Conservation (phyloP, 306 rosid genomes). For the Dalbergia oliveri region DNA sequence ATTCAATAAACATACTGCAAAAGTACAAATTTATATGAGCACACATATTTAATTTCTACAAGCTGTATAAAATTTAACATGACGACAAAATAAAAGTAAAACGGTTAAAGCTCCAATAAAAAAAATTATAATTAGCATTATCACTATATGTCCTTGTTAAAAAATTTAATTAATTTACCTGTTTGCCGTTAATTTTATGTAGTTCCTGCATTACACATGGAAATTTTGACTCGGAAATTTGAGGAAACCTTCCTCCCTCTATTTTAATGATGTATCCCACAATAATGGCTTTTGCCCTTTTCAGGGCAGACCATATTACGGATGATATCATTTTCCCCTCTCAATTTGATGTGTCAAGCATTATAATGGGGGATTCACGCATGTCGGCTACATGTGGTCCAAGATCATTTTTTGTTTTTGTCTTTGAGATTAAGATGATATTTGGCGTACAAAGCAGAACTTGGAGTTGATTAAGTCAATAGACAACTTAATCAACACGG, state of each 20-base stretch:
- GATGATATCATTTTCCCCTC: background rate
- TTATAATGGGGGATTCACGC: slow-evolving; percentile 48
- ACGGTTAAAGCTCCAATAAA: background rate
- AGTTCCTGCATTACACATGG: background rate
- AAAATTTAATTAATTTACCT: background rate
- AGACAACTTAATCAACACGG: slow-evolving; percentile 40
- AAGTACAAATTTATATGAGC: background rate
- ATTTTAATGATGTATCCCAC: background rate
- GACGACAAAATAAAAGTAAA: background rate
- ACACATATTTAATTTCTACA: background rate
- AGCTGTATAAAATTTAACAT: background rate
- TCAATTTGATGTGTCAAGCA: slow-evolving; percentile 45
- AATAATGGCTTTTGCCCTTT: slow-evolving; percentile 33
- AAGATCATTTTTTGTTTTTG: slow-evolving; percentile 33
- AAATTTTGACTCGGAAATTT: slow-evolving; percentile 34
- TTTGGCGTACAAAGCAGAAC: background rate
- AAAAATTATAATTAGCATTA: background rate
- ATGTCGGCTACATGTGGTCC: slow-evolving; percentile 54
- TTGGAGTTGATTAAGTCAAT: slow-evolving; percentile 26
- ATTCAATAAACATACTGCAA: slow-evolving; percentile 78
- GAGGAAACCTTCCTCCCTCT: background rate
- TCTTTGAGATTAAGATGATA: slow-evolving; percentile 16
- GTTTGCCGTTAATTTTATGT: background rate
- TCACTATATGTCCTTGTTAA: background rate
- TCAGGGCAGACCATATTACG: slow-evolving; percentile 13